Base-by-base conservation (phyloP, 139 green algal genomes). In the Volvox reticuliferus region DNA sequence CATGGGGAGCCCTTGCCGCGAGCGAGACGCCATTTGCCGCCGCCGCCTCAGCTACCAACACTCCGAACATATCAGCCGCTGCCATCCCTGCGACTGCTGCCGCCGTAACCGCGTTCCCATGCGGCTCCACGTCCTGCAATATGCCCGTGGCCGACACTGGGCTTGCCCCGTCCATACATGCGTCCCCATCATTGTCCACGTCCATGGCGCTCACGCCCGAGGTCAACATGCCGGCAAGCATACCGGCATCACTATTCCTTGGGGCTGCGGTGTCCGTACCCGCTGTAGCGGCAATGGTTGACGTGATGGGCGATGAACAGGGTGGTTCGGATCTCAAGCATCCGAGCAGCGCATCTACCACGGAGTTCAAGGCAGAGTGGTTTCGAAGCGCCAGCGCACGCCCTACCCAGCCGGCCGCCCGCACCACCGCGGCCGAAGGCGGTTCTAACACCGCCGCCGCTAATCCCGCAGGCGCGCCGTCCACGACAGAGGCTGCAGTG, bases 401-500 rank as follows among this genome's bases (percentile, higher is more conserved):
- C 9, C 86, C 86, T 30, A 90, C 73, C 86, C 86, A 90, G 12
- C 86, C 86, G 37, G 36, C 86, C 32, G 73, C 86, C 30, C 32
- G 35, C 6, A 63, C 86, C 50, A n/a, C 50, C 18, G 73, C 30
- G 0, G 6, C 36, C 36, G 83, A 6, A 67, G 36, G 12, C 36
- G 67, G 2, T 6, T 68, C 24, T 37, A 33, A 22, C 19, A 33
- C 82, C 19, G 32, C 61, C 16, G 3, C 80, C 37, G 50, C 50
- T 24, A n/a, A 17, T 28, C 26, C 26, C 50, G 37, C 78, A 1
- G 71, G 28, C 20, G 75, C 75, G 30, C 18, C 2, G 22, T 13
- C 44, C 50, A 67, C 37, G 16, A n/a, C 50, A 44, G 37, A 86
- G 50, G 26, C 44, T 9, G 44, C 44, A 55, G 44, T 9, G 44